These are phyloP conservation scores for Austroboletus sp. DNA, from an alignment of 1,284 basidiomycete species.

Conservation along the genomic window DNA sequence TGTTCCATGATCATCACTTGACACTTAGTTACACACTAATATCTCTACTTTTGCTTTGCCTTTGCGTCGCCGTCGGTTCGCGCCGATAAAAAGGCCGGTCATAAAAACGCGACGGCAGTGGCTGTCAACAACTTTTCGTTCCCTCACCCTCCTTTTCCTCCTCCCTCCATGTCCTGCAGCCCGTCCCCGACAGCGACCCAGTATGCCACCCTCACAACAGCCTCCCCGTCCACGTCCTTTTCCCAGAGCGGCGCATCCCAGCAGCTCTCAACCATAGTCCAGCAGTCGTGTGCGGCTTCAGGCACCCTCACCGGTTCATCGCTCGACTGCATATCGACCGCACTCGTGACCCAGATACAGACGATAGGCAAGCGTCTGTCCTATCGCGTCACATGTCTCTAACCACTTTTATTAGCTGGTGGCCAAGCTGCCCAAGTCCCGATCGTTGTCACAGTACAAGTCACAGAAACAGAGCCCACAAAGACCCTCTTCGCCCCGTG, in stretches of 20 bases:
- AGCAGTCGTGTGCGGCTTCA: conserved; percentile 31
- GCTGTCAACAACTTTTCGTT: not conserved
- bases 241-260: conserved; percentile 24
- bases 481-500: conserved; percentile 38
- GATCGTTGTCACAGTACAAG: conserved; percentile 30
- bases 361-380: conserved; percentile 31
- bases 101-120: conserved; percentile 6
- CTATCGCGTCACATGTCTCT: conserved; percentile 3
- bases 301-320: conserved; percentile 24
- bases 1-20: not conserved
- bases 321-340: conserved; percentile 25
- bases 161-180: conserved; percentile 28
- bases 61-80: not conserved
- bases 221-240: conserved; percentile 32
- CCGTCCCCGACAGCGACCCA: conserved; percentile 35
- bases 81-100: not conserved
- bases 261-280: conserved; percentile 27
- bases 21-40: too few species aligned
- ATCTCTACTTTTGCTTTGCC: too few species aligned
- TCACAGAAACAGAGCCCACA: conserved; percentile 31
- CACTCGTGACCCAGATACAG: conserved; percentile 23
- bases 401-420: conserved; percentile 24
- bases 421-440: conserved; percentile 34
- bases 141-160: conserved; percentile 4
- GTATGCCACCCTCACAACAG: conserved; percentile 33